Conservation (phyloP, 108 stramenopile genomes). For the Nannochloropsis gaditana region DNA sequence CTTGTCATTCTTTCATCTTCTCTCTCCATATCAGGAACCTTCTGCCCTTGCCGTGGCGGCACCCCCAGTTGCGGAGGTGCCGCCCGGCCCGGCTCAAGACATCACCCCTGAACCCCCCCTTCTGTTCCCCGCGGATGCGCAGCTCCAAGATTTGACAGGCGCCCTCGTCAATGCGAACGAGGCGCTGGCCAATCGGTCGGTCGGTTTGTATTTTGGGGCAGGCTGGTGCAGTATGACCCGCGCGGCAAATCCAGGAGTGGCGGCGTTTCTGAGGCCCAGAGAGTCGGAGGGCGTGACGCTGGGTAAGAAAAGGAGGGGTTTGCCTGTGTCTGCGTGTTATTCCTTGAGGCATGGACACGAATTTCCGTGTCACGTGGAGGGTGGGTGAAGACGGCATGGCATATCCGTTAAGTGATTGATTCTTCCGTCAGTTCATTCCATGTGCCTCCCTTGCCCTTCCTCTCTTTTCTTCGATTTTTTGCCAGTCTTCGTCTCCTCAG, state of each 20-base stretch:
- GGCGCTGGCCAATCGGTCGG: background rate
- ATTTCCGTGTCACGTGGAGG: too few relatives aligned
- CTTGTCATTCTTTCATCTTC: too few relatives aligned
- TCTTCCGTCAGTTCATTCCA: background rate
- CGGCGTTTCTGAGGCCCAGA: background rate
- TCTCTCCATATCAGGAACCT: too few relatives aligned
- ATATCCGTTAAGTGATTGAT: background rate
- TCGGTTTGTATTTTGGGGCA: background rate
- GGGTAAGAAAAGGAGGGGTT: background rate
- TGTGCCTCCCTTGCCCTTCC: background rate
- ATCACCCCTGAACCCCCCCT: background rate
- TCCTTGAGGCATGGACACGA: too few relatives aligned
- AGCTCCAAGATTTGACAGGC: background rate
- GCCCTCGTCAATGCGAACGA: background rate
- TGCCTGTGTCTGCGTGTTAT: too few relatives aligned
- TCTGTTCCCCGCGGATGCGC: background rate
- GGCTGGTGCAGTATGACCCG: constrained; percentile 16
- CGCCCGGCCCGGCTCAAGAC: too few relatives aligned
- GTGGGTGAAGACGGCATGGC: too few relatives aligned
- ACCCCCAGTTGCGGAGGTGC: too few relatives aligned
- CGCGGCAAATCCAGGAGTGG: background rate
- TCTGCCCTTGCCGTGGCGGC: too few relatives aligned
- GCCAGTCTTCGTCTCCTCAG: background rate
- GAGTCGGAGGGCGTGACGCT: background rate
- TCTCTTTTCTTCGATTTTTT: background rate